Percentiles rank a stretch among this genome's conserved stretches.
Conservation (phyloP, 75 land plant species). For the Pinus taeda region DNA sequence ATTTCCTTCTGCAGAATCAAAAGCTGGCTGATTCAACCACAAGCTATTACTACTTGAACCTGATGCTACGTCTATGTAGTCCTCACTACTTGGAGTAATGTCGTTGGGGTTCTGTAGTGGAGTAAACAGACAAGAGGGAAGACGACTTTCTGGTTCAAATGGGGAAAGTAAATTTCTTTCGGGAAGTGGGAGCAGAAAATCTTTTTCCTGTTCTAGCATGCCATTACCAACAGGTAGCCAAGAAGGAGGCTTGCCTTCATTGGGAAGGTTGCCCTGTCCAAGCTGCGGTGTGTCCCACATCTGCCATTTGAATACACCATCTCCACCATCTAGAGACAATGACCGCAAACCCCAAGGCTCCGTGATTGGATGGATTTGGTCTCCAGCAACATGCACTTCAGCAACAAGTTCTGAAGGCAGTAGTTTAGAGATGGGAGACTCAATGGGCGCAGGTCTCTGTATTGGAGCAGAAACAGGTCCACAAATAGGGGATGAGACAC, state of each 20-base stretch:
- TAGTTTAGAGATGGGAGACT: constrained; percentile 38
- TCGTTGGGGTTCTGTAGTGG: constrained; percentile 13
- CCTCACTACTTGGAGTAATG: constrained; percentile 15
- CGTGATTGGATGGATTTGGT: constrained; percentile 16
- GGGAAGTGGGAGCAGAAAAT: constrained; percentile 22
- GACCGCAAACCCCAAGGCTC: constrained; percentile 20
- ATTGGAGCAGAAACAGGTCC: constrained; percentile 19
- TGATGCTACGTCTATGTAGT: constrained; percentile 27
- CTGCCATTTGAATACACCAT: constrained; percentile 50
- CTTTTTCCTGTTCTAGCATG: constrained; percentile 30
- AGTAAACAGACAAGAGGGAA: constrained; percentile 19
- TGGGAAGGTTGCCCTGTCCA: constrained; percentile 48
- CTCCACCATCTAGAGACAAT: constrained; percentile 9
- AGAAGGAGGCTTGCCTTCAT: constrained; percentile 24
- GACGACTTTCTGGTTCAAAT: constrained; percentile 29
- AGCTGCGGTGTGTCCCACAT: constrained; percentile 63
- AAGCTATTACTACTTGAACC: constrained; percentile 26
- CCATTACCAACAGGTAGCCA: constrained; percentile 34
- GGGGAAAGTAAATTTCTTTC: constrained; percentile 21
- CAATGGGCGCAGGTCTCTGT: constrained; percentile 45
- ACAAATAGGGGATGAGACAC: constrained; percentile 22
- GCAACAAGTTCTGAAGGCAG: constrained; percentile 20
- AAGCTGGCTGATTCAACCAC: constrained; percentile 37
- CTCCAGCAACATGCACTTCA: constrained; percentile 20
- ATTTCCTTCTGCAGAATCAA: constrained; percentile 23